Conservation (phyloP, 1,284 basidiomycete species). For the Ceratobasidium sp. region DNA sequence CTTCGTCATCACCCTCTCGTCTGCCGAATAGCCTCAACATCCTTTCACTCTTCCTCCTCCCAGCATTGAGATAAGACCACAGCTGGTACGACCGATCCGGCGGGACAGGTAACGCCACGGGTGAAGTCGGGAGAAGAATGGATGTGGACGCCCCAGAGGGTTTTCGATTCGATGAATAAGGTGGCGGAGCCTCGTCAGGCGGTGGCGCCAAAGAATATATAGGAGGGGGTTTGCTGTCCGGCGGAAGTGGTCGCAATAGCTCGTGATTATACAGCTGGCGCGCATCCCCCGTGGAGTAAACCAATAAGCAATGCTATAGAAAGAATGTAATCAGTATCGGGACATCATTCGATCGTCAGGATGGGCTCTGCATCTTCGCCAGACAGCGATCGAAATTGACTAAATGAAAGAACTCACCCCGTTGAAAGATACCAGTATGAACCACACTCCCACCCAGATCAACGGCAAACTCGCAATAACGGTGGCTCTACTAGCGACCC, state of each 20-base stretch:
- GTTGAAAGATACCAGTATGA: conserved; percentile 14
- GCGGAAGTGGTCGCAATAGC: background rate
- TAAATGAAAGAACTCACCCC: conserved; percentile 2
- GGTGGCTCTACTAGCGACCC: background rate
- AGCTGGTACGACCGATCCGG: background rate
- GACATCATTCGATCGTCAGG: background rate
- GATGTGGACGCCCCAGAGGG: background rate
- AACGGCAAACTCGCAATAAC: conserved; percentile 25
- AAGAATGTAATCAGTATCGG: background rate
- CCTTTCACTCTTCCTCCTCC: background rate
- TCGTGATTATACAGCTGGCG: conserved; percentile 37
- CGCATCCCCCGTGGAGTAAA: conserved; percentile 26
- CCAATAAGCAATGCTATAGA: conserved; percentile 19
- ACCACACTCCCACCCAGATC: conserved; percentile 30
- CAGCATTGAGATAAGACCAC: background rate
- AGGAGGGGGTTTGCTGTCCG: conserved; percentile 6
- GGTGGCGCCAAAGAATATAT: conserved; percentile 21
- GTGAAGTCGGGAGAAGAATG: background rate
- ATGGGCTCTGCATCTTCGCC: background rate
- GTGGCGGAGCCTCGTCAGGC: background rate
- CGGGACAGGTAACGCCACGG: background rate
- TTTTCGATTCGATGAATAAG: conserved; percentile 6
- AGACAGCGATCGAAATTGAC: background rate
- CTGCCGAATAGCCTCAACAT: background rate
- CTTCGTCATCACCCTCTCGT: background rate